phyloP scores from a whole-genome alignment of 2,329 filamentous ascomycete species.

The Gliomastix tumulicola region DNA sequence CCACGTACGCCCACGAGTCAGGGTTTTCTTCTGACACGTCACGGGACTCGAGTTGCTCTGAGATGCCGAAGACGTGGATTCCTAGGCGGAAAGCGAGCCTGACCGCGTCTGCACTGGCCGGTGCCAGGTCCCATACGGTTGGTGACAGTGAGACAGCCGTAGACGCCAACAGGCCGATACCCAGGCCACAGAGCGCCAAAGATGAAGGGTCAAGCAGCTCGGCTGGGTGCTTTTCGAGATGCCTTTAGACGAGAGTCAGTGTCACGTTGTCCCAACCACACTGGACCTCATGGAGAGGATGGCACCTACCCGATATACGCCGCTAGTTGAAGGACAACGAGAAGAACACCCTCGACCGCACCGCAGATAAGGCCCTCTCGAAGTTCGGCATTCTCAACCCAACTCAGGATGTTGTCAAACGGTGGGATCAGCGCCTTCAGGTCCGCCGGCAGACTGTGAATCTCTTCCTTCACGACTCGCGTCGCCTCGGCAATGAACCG shows the following conservation, averaged over 20 bases:
- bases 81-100: neutral
- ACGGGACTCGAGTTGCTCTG: neutral
- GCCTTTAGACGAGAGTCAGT: too few species aligned
- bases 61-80: neutral
- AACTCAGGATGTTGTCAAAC: neutral
- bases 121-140: neutral
- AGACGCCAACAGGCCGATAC: neutral
- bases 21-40: too few species aligned
- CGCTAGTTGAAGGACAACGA: neutral
- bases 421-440: neutral
- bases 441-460: neutral
- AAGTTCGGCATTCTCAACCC: neutral
- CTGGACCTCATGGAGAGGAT: too few species aligned
- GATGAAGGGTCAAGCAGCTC: too few species aligned
- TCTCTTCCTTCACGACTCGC: neutral
- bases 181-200: neutral
- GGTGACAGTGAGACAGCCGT: neutral
- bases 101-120: neutral
- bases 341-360: neutral
- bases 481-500: neutral
- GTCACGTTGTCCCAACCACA: too few species aligned
- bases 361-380: neutral
- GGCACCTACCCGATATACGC: neutral
- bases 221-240: too few species aligned
- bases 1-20: neutral